Base-by-base conservation (phyloP, 768 basidiomycete species). In the Boletales sp. region DNA sequence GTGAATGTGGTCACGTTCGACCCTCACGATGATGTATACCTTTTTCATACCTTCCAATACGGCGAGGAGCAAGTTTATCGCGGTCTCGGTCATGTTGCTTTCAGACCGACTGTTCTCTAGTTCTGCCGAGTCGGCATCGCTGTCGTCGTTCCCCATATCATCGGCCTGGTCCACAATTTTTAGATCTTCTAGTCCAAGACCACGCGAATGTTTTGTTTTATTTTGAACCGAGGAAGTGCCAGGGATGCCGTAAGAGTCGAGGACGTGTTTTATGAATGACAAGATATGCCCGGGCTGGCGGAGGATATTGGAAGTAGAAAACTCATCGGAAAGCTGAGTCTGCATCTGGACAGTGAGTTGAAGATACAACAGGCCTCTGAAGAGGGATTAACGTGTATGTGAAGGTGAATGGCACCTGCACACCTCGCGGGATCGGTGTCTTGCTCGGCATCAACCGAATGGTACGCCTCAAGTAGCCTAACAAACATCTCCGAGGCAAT, bases 301-400 rank as follows among this genome's bases (percentile, higher is more conserved):
- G 33, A 84, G 70, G 30, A 94, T 79, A 52, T 76, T 83, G 4
- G 78, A 74, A 0, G 80, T 73, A 14, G 74, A 68, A 15, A 77
- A 74, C 18, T 78, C 76, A 37, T 75, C 72, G 1, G 83, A 77
- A 5, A 91, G 70, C 45, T 82, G 77, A 2, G 80, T 74, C 63
- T 94, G 89, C 75, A 96, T 86, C 58, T 87, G 82, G 53, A 93
- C 74, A 32, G 91, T 81, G 33, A 95, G 73, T 61, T 94, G 91
- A 19, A 95, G 76, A 56, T 83, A 82, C 6, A 88, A 72, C 32
- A 97, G 60, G 0, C 82, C 79, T 53, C 88, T 90, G 47, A 31
- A 10, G 5, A 49, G 13, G 48, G 61, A 25, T 48, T 21, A 51
- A 51, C 32, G 37, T 3, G 40, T 38, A 36, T 43, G 44, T 34